phyloP scores from a whole-genome alignment of 2,329 filamentous ascomycete species.

The Pezicula carpinea region DNA sequence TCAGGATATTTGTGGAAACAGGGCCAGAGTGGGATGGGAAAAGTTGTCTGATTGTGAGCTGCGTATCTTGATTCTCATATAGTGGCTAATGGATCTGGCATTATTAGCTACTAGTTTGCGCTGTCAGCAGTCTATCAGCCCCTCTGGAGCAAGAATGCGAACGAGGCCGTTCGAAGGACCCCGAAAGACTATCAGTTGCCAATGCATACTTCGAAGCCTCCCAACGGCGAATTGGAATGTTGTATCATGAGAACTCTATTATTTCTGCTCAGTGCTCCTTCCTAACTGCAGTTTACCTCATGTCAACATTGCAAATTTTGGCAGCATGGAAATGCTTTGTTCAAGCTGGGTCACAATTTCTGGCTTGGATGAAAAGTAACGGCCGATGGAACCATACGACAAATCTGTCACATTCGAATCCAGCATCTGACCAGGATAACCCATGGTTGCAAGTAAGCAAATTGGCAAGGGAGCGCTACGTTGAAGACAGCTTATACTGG shows the following conservation, averaged over 20 bases:
- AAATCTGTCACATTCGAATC: background rate
- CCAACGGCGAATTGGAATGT: slow-evolving; percentile 18
- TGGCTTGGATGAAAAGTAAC: slow-evolving; percentile 5
- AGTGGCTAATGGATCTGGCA: slow-evolving; percentile 1
- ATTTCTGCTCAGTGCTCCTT: slow-evolving; percentile 18
- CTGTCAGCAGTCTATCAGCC: slow-evolving; percentile 15
- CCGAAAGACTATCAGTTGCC: slow-evolving; percentile 1
- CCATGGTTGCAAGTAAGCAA: background rate
- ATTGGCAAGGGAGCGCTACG: background rate
- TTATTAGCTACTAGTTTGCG: slow-evolving; percentile 17
- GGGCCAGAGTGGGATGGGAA: slow-evolving; percentile 18
- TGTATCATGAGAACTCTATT: slow-evolving; percentile 17
- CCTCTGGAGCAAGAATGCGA: slow-evolving; percentile 4
- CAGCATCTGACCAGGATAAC: background rate
- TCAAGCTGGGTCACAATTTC: slow-evolving; percentile 13
- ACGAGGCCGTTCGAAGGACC: slow-evolving; percentile 8
- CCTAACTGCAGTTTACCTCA: slow-evolving; percentile 18
- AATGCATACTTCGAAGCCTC: slow-evolving; percentile 18
- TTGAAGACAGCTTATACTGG: slow-evolving; percentile 24
- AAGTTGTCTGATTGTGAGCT: slow-evolving; percentile 17
- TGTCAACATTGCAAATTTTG: slow-evolving; percentile 16
- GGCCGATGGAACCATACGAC: background rate
- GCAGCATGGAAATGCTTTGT: slow-evolving; percentile 20
- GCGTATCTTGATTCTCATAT: background rate
- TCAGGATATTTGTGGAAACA: slow-evolving; percentile 9